Percentiles rank a stretch among this genome's conserved stretches.
Conservation (phyloP, 495 filamentous ascomycete genomes). For the Tuber calosporum region DNA sequence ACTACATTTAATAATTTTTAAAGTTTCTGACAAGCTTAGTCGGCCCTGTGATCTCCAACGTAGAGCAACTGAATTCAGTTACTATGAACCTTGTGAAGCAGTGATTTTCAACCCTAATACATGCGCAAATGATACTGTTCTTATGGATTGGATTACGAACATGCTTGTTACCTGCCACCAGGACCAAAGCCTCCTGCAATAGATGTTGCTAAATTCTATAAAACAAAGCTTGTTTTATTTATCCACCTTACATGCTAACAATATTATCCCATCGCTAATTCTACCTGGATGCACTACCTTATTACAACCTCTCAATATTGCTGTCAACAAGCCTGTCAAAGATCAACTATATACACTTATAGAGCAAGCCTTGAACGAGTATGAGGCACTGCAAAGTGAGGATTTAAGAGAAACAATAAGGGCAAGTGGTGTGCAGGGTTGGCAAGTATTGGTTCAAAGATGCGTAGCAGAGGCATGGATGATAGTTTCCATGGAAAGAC, state of each 20-base stretch:
- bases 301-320: slow-evolving; percentile 8
- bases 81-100: slow-evolving; percentile 1
- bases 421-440: slow-evolving; percentile 3
- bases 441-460: background rate
- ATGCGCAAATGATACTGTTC: background rate
- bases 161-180: slow-evolving; percentile 1
- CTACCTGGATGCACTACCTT: background rate
- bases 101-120: slow-evolving; percentile 11
- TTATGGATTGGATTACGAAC: slow-evolving; percentile 8
- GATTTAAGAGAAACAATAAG: slow-evolving; percentile 4
- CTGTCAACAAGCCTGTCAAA: slow-evolving; percentile 12
- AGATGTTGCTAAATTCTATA: slow-evolving; percentile 9
- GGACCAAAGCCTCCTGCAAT: background rate
- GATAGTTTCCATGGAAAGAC: background rate
- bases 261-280: slow-evolving; percentile 9
- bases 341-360: slow-evolving; percentile 1
- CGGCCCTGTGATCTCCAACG: background rate
- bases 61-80: background rate
- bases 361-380: slow-evolving; percentile 6
- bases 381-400: background rate
- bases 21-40: background rate
- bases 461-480: slow-evolving; percentile 15
- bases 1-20: slow-evolving; percentile 12
- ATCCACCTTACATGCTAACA: background rate
- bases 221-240: slow-evolving; percentile 9